Percentiles rank a stretch among this genome's conserved stretches.
phyloP scores from a whole-genome alignment of 371 early-diverging fungal genomes.

The Mortierella sp. region DNA sequence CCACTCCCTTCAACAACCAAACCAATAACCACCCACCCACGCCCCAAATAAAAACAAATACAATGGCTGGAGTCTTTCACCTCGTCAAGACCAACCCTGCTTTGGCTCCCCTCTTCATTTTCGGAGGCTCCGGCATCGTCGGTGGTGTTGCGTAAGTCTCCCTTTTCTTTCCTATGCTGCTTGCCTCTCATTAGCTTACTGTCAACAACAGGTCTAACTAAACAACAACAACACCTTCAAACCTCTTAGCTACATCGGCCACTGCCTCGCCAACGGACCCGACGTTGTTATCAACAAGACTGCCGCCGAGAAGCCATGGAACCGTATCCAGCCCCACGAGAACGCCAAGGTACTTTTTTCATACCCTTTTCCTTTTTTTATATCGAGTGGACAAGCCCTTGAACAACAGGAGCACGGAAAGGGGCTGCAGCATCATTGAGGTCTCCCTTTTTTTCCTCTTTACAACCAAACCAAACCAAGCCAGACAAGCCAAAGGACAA shows the following conservation, averaged over 20 bases:
- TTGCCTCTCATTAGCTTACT: not conserved
- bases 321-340: constrained; percentile 58
- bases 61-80: constrained; percentile 44
- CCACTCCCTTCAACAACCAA: not conserved
- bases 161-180: not conserved
- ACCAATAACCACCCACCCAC: constrained; percentile 6
- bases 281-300: constrained; percentile 56
- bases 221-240: not conserved
- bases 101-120: constrained; percentile 55
- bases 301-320: constrained; percentile 55
- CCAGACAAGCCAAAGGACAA: not conserved
- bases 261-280: constrained; percentile 53
- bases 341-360: constrained; percentile 47
- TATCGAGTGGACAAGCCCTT: not conserved
- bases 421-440: not conserved
- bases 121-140: constrained; percentile 49
- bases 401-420: not conserved
- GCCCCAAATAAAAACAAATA: constrained; percentile 3
- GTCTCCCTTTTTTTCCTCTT: not conserved
- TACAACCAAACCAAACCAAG: not conserved
- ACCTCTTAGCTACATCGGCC: constrained; percentile 45
- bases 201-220: not conserved
- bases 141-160: constrained; percentile 56
- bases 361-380: not conserved
- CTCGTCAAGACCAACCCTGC: constrained; percentile 57